Base-by-base conservation (phyloP, 148 eudicot genomes). In the Cornus florida region DNA sequence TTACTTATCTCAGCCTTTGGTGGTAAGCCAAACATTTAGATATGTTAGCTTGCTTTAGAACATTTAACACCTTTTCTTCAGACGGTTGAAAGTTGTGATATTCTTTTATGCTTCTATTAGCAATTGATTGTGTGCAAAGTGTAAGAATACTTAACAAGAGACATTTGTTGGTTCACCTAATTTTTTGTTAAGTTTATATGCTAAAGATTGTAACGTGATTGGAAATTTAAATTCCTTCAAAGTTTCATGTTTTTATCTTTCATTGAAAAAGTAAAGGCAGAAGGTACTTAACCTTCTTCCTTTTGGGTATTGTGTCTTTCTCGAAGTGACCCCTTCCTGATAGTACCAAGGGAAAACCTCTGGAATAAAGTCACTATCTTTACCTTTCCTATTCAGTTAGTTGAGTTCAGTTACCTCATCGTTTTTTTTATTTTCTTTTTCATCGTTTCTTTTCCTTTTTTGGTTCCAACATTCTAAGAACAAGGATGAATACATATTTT, bases 1-100 rank as follows among this genome's bases (percentile, higher is more conserved):
- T 85, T 80, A 93, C 97, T 70, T 95, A 95, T 84, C 73, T 93
- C 77, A 79, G 90, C 77, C 91, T 95, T 81, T 95, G 99, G 99
- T 95, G 99, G 99, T 95, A 86, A 23, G 11, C 12, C 43, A 65
- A 64, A 8, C 57, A 10, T 62, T 75, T 56, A 35, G 62, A 60
- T 28, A 31, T 33, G 11, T 76, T 17, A 19, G 77, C 56, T 64
- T 57, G 62, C 67, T 39, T 43, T 33, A 1, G 16, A 69, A 33
- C 22, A 4, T 31, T 53, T 39, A 28, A 19, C 19, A 16, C 48
- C 48, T 32, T 77, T 64, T 28, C 31, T 68, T 68, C 43, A 32
- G 73, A 53, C 66, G 64, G 50, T 53, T 69, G 7, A 53, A 77
- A 13, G 50, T 50, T 53, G 28, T 53, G 65, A 50, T 67, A 67